Evolutionary conservation across 2,329 filamentous ascomycete species (phyloP), one percentile per base, ranked within the genome.

Genomic region (Chaetomiaceae sp.): DNA sequence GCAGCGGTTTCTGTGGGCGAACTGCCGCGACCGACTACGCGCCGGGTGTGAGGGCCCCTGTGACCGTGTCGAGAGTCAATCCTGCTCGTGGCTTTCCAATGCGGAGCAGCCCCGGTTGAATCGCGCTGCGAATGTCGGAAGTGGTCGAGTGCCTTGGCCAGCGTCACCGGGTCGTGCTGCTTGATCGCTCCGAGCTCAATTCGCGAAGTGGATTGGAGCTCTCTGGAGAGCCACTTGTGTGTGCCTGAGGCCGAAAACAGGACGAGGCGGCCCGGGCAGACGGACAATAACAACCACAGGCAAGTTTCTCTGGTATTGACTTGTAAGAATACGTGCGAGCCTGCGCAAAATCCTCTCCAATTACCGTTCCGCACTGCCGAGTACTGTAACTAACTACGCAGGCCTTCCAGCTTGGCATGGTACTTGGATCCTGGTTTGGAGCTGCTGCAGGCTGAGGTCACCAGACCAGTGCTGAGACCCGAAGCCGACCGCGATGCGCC

Each of bases 391-490:
- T 8, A 34, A 22, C 3, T 29, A 38, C 47, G 26, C 37, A 14
- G 29, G 26, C 32, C 22, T 38, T 38, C 26, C 41, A 30, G 14
- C 6, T 24, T 24, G 22, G 9, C 9, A 24, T 9, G 47, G 49
- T 52, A 50, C 49, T 42, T 52, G 47, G 18, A 41, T 43, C 46
- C 22, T 47, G 36, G 19, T 41, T 20, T 33, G 37, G 42, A 48
- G 35, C 41, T 38, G 53, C 47, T 51, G 50, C 53, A 51, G 39
- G 45, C 43, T 56, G 51, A 55, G 51, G 50, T 55, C 52, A 55
- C 51, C 51, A 30, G 51, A 48, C 45, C 39, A 54, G 39, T 47
- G 40, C 26, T 15, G 45, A 48, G 33, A 33, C n/a, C n/a, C n/a
- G n/a, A n/a, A n/a, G n/a, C n/a, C n/a, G n/a, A n/a, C 33, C 35